Evolutionary conservation across 2,329 filamentous ascomycete species (phyloP).

Genomic region (Setomelanomma holmii): DNA sequence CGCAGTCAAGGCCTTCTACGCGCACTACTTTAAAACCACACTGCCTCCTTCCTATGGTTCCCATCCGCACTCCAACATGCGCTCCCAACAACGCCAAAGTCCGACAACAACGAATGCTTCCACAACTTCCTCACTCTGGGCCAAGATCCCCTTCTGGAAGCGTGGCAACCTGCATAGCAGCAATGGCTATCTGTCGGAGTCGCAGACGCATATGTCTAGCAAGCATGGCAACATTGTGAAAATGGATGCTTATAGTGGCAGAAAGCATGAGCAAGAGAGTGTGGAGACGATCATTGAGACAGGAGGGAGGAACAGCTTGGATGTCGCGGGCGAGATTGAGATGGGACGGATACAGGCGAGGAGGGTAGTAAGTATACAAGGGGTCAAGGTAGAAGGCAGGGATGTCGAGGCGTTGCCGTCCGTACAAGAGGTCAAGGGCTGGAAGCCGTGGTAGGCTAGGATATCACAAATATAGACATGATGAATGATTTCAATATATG

Average conservation of each 20-base stretch:
- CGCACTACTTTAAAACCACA: neutral
- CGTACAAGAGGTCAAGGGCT: too few relatives aligned
- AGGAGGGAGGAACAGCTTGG: neutral
- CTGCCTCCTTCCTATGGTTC: too few relatives aligned
- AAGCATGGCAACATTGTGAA: neutral
- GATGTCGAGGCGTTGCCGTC: neutral
- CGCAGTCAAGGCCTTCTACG: slow-evolving; percentile 28
- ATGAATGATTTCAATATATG: too few relatives aligned
- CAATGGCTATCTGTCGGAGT: neutral
- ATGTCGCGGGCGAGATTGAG: neutral
- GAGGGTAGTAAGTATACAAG: neutral
- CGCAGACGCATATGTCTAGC: neutral
- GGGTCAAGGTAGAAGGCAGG: neutral
- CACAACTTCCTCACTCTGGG: neutral
- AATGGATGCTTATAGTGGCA: neutral
- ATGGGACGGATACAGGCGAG: neutral
- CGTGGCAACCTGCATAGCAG: neutral
- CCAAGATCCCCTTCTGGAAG: neutral
- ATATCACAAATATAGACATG: too few relatives aligned
- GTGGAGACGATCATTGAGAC: neutral
- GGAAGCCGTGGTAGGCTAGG: too few relatives aligned
- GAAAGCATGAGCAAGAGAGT: neutral
- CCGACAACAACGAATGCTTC: neutral
- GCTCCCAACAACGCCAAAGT: neutral
- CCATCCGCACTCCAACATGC: neutral